Base-by-base conservation (phyloP, 2,329 filamentous ascomycete genomes). In the Monosporascus sp. region DNA sequence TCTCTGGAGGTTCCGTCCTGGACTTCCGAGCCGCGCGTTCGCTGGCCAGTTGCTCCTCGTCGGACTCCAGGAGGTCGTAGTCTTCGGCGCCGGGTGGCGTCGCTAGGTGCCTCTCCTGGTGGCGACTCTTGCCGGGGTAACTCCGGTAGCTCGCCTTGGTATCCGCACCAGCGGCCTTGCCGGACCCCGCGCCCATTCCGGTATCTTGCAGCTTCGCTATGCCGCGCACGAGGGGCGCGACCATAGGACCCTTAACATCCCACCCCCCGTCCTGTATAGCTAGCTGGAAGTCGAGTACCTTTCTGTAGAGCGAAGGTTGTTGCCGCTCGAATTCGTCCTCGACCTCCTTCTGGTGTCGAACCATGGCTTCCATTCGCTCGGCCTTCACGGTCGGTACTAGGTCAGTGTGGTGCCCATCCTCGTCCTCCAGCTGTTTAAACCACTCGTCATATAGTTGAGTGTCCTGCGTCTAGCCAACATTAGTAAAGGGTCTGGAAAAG, bases 181-280 rank as follows among this genome's bases (percentile, higher is more conserved):
- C 37, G 11, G 26, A 9, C 6, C 24, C 45, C 43, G 20, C n/a
- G 8, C 31, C 43, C 11, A 20, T 48, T 31, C 49, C 54, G n/a
- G 60, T 63, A 48, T 67, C 67, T 46, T 74, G 71, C 60, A 78
- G 72, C 61, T 75, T 75, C n/a, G 65, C 67, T 22, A 78, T 65
- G 7, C 74, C 74, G 49, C 73, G 70, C 52, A 77, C 73, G 35
- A 81, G 72, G 55, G 77, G 74, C 51, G 72, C 70, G n/a, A 79
- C 71, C 64, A 78, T 72, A 41, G 75, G 72, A 7, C 74, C 74
- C 58, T 76, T 77, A 17, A 72, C 65, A 31, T 74, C 72, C 58
- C 74, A 74, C 43, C 74, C 72, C 40, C 73, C 70, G 27, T 65
- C 65, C 1, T 27, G 43, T 9, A 17, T 14, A 16, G 17, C 16